Percentiles rank a stretch among this genome's conserved stretches.
phyloP scores from a whole-genome alignment of 106 monocot genomes.

The Platanthera zijinensis region DNA sequence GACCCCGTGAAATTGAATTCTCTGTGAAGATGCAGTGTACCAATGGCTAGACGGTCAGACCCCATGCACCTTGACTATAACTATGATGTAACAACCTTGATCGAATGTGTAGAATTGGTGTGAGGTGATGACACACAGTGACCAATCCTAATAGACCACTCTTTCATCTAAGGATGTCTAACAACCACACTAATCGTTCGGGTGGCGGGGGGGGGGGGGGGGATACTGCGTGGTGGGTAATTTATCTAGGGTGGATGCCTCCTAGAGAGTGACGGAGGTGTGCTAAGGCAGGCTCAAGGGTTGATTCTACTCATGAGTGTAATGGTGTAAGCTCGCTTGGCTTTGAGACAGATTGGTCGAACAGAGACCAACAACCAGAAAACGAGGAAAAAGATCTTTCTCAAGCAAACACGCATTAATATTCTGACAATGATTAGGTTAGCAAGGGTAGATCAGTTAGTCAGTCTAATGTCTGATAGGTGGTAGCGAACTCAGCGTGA shows the following conservation, averaged over 20 bases:
- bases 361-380: background rate
- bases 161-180: conserved; percentile 12
- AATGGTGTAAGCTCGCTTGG: background rate
- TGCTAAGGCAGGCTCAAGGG: background rate
- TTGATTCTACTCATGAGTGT: background rate
- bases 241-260: background rate
- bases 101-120: conserved; percentile 15
- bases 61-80: conserved; percentile 16
- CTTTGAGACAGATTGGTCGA: background rate
- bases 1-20: conserved; percentile 12
- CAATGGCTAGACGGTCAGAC: conserved; percentile 6
- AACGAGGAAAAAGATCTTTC: background rate
- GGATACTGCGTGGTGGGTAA: background rate
- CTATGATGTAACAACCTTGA: conserved; percentile 9
- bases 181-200: background rate
- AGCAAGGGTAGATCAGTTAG: too few species aligned
- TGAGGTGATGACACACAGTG: conserved; percentile 13
- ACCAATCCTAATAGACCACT: conserved; percentile 15
- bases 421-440: too few species aligned
- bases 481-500: too few species aligned
- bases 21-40: conserved; percentile 13
- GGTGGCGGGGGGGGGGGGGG: background rate
- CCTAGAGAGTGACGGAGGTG: background rate
- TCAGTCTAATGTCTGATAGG: too few species aligned
- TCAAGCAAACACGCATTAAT: background rate